Percentiles rank a stretch among this genome's conserved stretches.
These are phyloP conservation scores for Angomonas ambiguus DNA, from an alignment of 208 protist genomes.

Conservation along the genomic window DNA sequence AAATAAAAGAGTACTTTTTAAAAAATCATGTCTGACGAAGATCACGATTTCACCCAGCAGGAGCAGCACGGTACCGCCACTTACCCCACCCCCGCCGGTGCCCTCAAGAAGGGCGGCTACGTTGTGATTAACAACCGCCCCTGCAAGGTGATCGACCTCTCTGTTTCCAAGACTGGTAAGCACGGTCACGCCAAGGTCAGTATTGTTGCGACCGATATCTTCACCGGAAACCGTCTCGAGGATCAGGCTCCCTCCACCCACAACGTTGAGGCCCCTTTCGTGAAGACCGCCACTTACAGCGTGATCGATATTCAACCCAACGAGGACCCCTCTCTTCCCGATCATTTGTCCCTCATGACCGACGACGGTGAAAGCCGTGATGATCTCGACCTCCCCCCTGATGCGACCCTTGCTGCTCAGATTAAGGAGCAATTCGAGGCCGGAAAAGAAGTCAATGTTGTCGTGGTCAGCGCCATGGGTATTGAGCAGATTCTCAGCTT, in stretches of 20 bases:
- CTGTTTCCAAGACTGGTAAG: slow-evolving; percentile 98
- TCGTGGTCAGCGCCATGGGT: slow-evolving; percentile 94
- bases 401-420: slow-evolving; percentile 83
- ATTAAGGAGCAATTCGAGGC: slow-evolving; percentile 91
- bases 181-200: slow-evolving; percentile 99
- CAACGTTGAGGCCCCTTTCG: slow-evolving; percentile 96
- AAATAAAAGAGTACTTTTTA: background rate
- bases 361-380: slow-evolving; percentile 93
- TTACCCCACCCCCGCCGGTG: slow-evolving; percentile 82
- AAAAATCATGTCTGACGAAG: slow-evolving; percentile 42
- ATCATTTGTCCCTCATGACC: slow-evolving; percentile 88
- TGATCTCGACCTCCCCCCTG: slow-evolving; percentile 93
- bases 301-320: slow-evolving; percentile 93
- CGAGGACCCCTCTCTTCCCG: slow-evolving; percentile 60
- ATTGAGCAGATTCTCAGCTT: slow-evolving; percentile 92
- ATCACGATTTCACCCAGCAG: slow-evolving; percentile 73
- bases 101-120: slow-evolving; percentile 89
- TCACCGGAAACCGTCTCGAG: slow-evolving; percentile 98
- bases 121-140: slow-evolving; percentile 89
- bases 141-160: slow-evolving; percentile 98
- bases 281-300: slow-evolving; percentile 94
- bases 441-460: slow-evolving; percentile 93
- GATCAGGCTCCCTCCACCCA: slow-evolving; percentile 96
- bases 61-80: slow-evolving; percentile 74
- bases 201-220: slow-evolving; percentile 97